Conservation (phyloP, 164 flowering plant genomes). For the Nelumbo lutea region DNA sequence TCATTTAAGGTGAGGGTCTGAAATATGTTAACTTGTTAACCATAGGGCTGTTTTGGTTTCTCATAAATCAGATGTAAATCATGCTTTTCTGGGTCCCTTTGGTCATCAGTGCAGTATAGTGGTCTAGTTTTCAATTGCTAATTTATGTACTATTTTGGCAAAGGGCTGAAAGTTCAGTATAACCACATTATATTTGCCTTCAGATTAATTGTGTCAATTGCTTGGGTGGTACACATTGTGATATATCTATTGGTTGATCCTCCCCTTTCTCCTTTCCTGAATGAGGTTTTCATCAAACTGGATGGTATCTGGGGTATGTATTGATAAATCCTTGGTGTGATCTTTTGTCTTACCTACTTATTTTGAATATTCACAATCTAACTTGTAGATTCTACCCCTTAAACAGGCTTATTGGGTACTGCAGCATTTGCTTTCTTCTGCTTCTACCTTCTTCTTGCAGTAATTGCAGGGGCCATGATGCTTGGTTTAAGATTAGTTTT, state of each 20-base stretch:
- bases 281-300: conserved; percentile 89
- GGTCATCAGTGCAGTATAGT: neutral
- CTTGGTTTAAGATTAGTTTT: conserved; percentile 91
- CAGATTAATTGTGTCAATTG: conserved; percentile 92
- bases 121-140: neutral
- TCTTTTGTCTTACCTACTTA: conserved; percentile 2
- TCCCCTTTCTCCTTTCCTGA: conserved; percentile 85
- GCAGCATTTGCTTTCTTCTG: conserved; percentile 98
- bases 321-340: neutral
- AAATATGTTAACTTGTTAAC: too few species aligned
- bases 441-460: conserved; percentile 94
- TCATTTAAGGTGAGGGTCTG: too few species aligned
- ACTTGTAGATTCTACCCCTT: conserved; percentile 13
- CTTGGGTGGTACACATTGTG: conserved; percentile 92
- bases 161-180: neutral
- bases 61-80: neutral
- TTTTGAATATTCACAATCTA: conserved; percentile 8
- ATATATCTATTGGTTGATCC: conserved; percentile 84
- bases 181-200: neutral
- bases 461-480: conserved; percentile 98
- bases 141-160: neutral
- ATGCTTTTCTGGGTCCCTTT: neutral
- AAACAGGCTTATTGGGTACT: conserved; percentile 90
- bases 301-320: conserved; percentile 88
- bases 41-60: too few species aligned